phyloP scores from a whole-genome alignment of 805 yeast species.

The Barnettozyma botsteinii region DNA sequence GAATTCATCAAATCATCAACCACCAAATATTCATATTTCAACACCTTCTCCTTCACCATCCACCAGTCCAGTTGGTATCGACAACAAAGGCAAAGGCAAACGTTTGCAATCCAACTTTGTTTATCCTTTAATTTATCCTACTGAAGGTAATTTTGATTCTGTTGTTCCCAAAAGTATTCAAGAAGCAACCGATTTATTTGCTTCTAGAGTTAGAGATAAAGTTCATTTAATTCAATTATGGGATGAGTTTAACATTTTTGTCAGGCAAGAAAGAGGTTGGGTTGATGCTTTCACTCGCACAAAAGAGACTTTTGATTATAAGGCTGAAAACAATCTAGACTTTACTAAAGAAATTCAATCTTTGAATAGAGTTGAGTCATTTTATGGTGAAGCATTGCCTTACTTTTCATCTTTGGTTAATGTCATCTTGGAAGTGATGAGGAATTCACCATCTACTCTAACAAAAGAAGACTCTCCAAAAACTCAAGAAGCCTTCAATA shows the following conservation, averaged over 20 bases:
- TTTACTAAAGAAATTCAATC: constrained; percentile 32
- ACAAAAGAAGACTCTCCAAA: not conserved
- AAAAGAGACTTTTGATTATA: constrained; percentile 30
- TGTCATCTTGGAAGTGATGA: constrained; percentile 60
- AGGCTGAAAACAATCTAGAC: constrained; percentile 16
- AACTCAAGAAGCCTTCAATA: constrained; percentile 38
- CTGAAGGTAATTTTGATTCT: constrained; percentile 23
- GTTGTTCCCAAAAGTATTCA: constrained; percentile 64
- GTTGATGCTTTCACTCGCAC: constrained; percentile 7
- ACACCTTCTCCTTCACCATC: constrained; percentile 90
- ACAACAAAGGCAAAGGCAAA: constrained; percentile 33
- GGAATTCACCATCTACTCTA: constrained; percentile 20
- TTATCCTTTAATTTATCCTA: constrained; percentile 63
- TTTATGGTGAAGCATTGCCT: constrained; percentile 49
- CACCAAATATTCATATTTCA: constrained; percentile 62
- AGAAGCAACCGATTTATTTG: constrained; percentile 72
- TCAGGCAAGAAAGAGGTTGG: constrained; percentile 71
- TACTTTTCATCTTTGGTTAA: constrained; percentile 57
- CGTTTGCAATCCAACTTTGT: constrained; percentile 60
- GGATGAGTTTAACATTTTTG: constrained; percentile 63
- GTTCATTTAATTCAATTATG: constrained; percentile 67
- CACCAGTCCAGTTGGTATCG: constrained; percentile 35
- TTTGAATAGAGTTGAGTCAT: constrained; percentile 51
- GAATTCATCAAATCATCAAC: constrained; percentile 38
- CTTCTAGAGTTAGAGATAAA: constrained; percentile 56